These are phyloP conservation scores for Ustilago curta DNA, from an alignment of 1,284 basidiomycete genomes.

Conservation along the genomic window DNA sequence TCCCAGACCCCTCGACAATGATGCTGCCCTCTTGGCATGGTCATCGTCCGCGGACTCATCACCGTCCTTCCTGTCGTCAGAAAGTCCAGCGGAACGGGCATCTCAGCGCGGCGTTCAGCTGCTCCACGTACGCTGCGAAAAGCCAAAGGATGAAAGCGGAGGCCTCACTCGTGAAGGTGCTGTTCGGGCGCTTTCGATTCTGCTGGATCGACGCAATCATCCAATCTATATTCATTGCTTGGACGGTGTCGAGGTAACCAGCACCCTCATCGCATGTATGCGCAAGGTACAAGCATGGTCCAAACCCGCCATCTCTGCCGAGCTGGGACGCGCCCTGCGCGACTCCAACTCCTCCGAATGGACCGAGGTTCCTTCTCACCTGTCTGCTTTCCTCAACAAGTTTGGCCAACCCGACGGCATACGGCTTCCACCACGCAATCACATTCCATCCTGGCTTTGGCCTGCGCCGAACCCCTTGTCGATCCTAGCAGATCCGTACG, in stretches of 20 bases:
- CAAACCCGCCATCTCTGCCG: constrained; percentile 46
- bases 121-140: constrained; percentile 62
- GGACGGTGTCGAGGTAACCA: constrained; percentile 64
- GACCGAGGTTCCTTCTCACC: constrained; percentile 54
- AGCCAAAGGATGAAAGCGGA: constrained; percentile 66
- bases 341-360: constrained; percentile 54
- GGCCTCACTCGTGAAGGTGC: constrained; percentile 63
- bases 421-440: constrained; percentile 51
- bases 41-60: constrained; percentile 21
- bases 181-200: constrained; percentile 51
- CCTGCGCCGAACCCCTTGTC: constrained; percentile 43
- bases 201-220: constrained; percentile 60
- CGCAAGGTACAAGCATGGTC: constrained; percentile 66
- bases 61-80: not conserved
- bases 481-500: constrained; percentile 38
- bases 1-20: constrained; percentile 62
- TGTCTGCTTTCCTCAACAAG: constrained; percentile 58
- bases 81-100: not conserved
- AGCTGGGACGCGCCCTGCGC: constrained; percentile 57
- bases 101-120: constrained; percentile 37
- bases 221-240: constrained; percentile 67
- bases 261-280: constrained; percentile 62
- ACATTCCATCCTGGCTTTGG: constrained; percentile 61
- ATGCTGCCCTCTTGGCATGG: constrained; percentile 53
- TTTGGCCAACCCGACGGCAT: constrained; percentile 64